Conservation (phyloP, 2,329 filamentous ascomycete genomes). For the Pseudopyrenochaeta lycopersici region DNA sequence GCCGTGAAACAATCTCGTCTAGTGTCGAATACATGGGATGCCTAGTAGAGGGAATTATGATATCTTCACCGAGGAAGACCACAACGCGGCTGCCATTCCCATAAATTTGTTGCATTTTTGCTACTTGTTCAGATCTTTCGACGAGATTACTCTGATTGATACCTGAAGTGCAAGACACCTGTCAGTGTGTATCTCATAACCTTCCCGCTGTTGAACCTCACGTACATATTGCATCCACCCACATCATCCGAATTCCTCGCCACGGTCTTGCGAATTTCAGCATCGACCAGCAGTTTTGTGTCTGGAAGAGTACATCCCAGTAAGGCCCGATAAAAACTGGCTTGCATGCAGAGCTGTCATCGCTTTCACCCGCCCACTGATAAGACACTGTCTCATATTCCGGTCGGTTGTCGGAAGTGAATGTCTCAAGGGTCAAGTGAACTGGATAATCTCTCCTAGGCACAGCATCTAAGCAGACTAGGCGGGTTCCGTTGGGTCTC, state of each 20-base stretch:
- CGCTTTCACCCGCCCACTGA: slow-evolving; percentile 39
- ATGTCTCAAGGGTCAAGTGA: slow-evolving; percentile 13
- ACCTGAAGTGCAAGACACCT: background rate
- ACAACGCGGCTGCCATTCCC: slow-evolving; percentile 6
- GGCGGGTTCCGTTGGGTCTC: background rate
- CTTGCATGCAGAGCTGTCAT: slow-evolving; percentile 21
- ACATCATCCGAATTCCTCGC: slow-evolving; percentile 15
- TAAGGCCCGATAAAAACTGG: slow-evolving; percentile 35
- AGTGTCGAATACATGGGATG: background rate
- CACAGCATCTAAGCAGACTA: background rate
- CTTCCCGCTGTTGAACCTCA: background rate
- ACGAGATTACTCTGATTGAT: slow-evolving; percentile 23
- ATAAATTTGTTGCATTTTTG: slow-evolving; percentile 28
- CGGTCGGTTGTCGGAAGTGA: slow-evolving; percentile 17
- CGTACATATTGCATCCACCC: slow-evolving; percentile 20
- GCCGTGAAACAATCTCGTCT: background rate
- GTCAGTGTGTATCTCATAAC: slow-evolving; percentile 18
- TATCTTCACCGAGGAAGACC: slow-evolving; percentile 26
- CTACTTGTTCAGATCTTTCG: slow-evolving; percentile 27
- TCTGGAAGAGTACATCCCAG: slow-evolving; percentile 40
- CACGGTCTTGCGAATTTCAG: slow-evolving; percentile 20
- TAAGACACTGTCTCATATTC: slow-evolving; percentile 44
- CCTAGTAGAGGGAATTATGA: slow-evolving; percentile 4
- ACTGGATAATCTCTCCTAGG: slow-evolving; percentile 11
- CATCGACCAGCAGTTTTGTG: slow-evolving; percentile 38